Conservation (phyloP, 371 early-diverging fungal genomes). For the Dinochytrium kinnereticum region DNA sequence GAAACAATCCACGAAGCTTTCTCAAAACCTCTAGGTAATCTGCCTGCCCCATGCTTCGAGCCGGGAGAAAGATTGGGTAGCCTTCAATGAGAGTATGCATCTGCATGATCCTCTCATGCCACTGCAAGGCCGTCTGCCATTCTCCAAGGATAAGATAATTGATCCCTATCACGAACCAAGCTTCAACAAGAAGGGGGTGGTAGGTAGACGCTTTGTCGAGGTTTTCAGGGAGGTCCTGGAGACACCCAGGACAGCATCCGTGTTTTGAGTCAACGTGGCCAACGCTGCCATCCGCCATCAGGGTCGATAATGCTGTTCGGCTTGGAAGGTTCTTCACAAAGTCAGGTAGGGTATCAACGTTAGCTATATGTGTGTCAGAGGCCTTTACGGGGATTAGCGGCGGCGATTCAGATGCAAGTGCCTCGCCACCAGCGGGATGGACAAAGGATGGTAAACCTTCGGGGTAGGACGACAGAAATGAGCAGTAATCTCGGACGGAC, state of each 20-base stretch:
- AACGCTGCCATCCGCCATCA: neutral
- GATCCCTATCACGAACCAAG: slow-evolving; percentile 42
- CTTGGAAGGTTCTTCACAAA: slow-evolving; percentile 17
- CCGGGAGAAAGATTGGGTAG: slow-evolving; percentile 43
- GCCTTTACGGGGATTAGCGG: neutral
- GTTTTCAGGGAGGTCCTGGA: neutral
- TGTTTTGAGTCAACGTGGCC: neutral
- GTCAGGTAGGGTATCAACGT: slow-evolving; percentile 18
- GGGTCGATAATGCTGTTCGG: neutral
- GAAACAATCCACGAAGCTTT: slow-evolving; percentile 13
- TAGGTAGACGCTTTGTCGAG: slow-evolving; percentile 27
- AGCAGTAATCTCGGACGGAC: slow-evolving; percentile 33
- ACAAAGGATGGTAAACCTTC: slow-evolving; percentile 26
- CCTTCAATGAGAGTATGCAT: slow-evolving; percentile 35
- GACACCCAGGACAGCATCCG: neutral
- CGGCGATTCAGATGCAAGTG: neutral
- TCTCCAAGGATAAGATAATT: slow-evolving; percentile 40
- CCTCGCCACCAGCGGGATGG: slow-evolving; percentile 3
- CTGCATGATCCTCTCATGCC: slow-evolving; percentile 35
- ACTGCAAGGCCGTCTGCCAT: slow-evolving; percentile 31
- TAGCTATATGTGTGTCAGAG: neutral
- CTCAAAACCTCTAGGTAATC: slow-evolving; percentile 42
- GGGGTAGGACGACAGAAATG: slow-evolving; percentile 34
- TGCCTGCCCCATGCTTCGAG: slow-evolving; percentile 43
- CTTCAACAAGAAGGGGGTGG: slow-evolving; percentile 44